Evolutionary conservation across 139 green algal species (phyloP), one percentile per base, ranked within the genome.

Genomic region (Tetradesmus lagerheimii): DNA sequence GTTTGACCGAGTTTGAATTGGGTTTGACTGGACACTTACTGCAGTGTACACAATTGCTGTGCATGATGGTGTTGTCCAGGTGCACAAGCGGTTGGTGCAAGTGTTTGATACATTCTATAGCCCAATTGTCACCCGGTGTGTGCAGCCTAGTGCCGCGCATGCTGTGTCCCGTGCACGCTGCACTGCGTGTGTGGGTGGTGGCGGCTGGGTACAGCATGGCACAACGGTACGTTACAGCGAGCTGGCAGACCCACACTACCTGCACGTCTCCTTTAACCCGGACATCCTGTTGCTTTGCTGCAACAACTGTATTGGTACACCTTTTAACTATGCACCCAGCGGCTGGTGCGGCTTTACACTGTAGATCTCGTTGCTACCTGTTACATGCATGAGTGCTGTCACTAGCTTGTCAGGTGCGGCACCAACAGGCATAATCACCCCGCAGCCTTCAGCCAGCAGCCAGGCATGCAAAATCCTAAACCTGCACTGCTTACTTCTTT

Each of bases 261-360:
- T 83, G 41, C 76, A 53, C 76, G 76, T 83, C 76, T 83, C 76
- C 76, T 83, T 83, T 37, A 83, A 31, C 16, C 76, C 76, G 75
- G 82, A 80, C 85, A 89, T 53, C 77, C 8, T 34, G 31, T 66
- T 50, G 57, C 20, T 67, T 31, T 31, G 57, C 47, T 62, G n/a
- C n/a, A n/a, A n/a, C n/a, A n/a, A n/a, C n/a, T 62, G 47, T 14
- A 62, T 20, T 18, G 47, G 12, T 62, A 20, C 43, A n/a, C n/a
- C n/a, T n/a, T n/a, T n/a, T 50, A 62, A 62, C 12, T 20, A 62
- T 62, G 4, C 47, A 62, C 1, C 6, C 43, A 50, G 43, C 43
- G 14, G 9, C 11, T 66, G 9, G 53, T 66, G 53, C 53, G 45
- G 45, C 45, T n/a, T n/a, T n/a, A n/a, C n/a, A n/a, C n/a, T n/a